Evolutionary conservation across 78 protist genomes (phyloP).

Genomic region (Emiliania huxleyi): DNA sequence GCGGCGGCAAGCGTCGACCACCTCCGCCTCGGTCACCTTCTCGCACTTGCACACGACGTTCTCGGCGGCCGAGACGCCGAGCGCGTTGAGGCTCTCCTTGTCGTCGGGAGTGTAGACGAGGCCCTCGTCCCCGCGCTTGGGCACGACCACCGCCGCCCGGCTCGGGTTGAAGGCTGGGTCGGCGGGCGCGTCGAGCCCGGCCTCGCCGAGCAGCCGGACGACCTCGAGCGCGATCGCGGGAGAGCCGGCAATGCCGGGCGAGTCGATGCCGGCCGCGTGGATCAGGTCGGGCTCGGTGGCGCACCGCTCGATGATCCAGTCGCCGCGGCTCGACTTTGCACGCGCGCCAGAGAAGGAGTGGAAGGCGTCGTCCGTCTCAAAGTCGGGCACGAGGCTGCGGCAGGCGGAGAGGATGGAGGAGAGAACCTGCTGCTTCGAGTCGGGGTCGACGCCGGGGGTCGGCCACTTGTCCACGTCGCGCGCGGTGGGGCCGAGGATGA

Average conservation of each 20-base stretch:
- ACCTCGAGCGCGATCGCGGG: constrained; percentile 30
- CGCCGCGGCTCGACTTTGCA: neutral
- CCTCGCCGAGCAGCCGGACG: neutral
- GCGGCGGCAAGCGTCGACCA: neutral
- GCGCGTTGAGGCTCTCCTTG: neutral
- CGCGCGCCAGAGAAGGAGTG: constrained; percentile 18
- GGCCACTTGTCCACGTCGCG: neutral
- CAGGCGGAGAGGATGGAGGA: neutral
- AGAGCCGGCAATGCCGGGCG: constrained; percentile 9
- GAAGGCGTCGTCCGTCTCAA: neutral
- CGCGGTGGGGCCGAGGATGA: constrained; percentile 33
- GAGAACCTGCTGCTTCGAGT: neutral
- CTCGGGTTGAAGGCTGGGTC: neutral
- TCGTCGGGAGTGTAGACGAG: neutral
- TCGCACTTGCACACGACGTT: constrained; percentile 36
- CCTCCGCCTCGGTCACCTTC: constrained; percentile 33
- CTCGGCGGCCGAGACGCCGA: neutral
- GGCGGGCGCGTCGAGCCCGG: neutral
- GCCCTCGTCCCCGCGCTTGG: neutral
- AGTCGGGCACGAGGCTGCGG: neutral
- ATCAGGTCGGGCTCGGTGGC: neutral
- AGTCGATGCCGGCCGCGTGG: constrained; percentile 13
- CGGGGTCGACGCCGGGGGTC: neutral
- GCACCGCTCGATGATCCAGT: constrained; percentile 17
- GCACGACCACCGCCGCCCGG: constrained; percentile 10